Conservation (phyloP, 2,329 filamentous ascomycete species). For the Coniochaeta ligniaria region DNA sequence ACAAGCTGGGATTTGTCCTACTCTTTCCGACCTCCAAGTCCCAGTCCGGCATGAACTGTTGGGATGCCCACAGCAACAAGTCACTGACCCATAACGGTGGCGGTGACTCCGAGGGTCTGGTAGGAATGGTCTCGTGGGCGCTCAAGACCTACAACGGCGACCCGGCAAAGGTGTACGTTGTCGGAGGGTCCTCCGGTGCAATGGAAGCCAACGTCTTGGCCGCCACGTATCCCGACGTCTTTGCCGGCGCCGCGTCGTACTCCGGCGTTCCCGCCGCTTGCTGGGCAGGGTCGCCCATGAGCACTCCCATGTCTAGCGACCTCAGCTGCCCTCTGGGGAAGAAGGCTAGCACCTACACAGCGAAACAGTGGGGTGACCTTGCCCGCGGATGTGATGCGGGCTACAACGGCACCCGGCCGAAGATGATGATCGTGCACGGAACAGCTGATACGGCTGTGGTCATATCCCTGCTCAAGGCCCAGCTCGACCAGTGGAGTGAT, state of each 20-base stretch:
- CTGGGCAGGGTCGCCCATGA: slow-evolving; percentile 11
- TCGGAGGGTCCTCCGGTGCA: slow-evolving; percentile 27
- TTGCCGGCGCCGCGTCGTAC: slow-evolving; percentile 23
- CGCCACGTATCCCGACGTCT: slow-evolving; percentile 26
- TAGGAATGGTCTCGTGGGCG: slow-evolving; percentile 41
- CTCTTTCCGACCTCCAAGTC: slow-evolving; percentile 16
- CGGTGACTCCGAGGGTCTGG: slow-evolving; percentile 38
- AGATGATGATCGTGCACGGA: slow-evolving; percentile 24
- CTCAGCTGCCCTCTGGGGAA: slow-evolving; percentile 33
- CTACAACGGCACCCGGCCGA: slow-evolving; percentile 22
- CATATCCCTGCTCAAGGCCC: slow-evolving; percentile 13
- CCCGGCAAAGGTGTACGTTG: slow-evolving; percentile 34
- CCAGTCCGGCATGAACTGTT: slow-evolving; percentile 27
- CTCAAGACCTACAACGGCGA: slow-evolving; percentile 36
- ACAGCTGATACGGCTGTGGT: slow-evolving; percentile 25
- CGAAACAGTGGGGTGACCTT: slow-evolving; percentile 34
- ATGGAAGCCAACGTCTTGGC: slow-evolving; percentile 29
- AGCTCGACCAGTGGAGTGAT: slow-evolving; percentile 3
- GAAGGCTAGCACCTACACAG: slow-evolving; percentile 19
- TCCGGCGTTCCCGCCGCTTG: slow-evolving; percentile 26
- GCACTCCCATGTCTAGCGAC: slow-evolving; percentile 16
- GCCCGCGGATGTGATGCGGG: slow-evolving; percentile 25
- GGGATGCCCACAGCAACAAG: slow-evolving; percentile 39
- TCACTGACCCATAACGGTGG: slow-evolving; percentile 39
- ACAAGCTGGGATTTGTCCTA: slow-evolving; percentile 30